Percentiles rank a stretch among this genome's conserved stretches.
These are phyloP conservation scores for Chlorella sp. DNA, from an alignment of 139 green algal genomes.

Conservation along the genomic window DNA sequence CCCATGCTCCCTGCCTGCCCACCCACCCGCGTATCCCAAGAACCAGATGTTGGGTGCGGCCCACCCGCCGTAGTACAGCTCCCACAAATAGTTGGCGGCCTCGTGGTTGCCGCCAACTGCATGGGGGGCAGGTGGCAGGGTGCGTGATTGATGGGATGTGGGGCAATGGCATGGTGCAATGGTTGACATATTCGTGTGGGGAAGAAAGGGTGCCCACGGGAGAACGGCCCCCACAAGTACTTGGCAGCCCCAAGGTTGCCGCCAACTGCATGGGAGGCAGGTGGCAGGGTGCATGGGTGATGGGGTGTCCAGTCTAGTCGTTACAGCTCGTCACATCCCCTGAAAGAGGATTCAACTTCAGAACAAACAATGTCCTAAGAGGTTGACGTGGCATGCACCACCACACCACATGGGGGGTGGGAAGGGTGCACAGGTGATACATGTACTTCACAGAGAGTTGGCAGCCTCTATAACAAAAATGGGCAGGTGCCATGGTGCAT, in stretches of 20 bases:
- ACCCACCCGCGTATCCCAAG: constrained; percentile 77
- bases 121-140: too few relatives aligned
- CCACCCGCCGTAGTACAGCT: constrained; percentile 97
- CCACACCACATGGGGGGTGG: too few relatives aligned
- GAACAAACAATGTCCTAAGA: too few relatives aligned
- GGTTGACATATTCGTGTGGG: neutral
- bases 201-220: neutral
- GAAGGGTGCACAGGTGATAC: too few relatives aligned
- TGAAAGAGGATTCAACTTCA: too few relatives aligned
- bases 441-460: too few relatives aligned
- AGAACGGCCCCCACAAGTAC: constrained; percentile 92
- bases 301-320: too few relatives aligned
- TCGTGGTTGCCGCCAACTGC: constrained; percentile 99
- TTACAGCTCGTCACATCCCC: too few relatives aligned
- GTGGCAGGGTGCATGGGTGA: too few relatives aligned
- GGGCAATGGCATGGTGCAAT: neutral
- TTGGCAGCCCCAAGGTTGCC: constrained; percentile 98
- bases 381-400: too few relatives aligned
- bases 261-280: constrained; percentile 80
- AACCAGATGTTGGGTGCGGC: constrained; percentile 97
- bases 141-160: neutral
- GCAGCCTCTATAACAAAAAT: too few relatives aligned
- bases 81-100: constrained; percentile 93
- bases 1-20: too few relatives aligned
- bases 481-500: neutral